Conservation (phyloP, 225 moss, liverwort and hornwort genomes). For the Rhytidiadelphus loreus region DNA sequence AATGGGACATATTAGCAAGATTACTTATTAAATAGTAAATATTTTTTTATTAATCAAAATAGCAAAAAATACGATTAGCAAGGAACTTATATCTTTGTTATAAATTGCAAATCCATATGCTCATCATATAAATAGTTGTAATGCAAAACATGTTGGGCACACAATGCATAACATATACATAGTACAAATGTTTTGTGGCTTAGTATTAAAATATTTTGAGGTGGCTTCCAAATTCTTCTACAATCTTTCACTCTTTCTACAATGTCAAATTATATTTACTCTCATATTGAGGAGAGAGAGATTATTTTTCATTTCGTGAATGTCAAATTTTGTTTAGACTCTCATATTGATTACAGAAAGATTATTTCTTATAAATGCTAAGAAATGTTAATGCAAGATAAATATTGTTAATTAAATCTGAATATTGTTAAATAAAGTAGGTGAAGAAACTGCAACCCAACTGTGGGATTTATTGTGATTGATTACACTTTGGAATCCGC, state of each 20-base stretch:
- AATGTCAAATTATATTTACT: neutral
- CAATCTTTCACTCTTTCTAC: neutral
- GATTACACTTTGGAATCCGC: too few species aligned
- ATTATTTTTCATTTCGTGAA: neutral
- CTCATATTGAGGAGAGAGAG: neutral
- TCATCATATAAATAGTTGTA: neutral
- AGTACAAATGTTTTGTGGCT: neutral
- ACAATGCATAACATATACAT: neutral
- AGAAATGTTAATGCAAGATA: neutral
- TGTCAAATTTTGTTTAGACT: neutral
- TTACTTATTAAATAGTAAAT: neutral
- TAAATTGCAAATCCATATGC: neutral
- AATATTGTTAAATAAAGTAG: neutral
- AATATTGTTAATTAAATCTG: neutral
- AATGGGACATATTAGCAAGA: neutral
- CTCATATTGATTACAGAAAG: neutral
- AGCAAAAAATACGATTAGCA: too few species aligned
- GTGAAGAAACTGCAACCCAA: too few species aligned
- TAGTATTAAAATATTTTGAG: neutral
- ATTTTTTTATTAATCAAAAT: neutral
- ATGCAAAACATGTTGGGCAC: neutral
- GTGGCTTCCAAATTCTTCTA: neutral
- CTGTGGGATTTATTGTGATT: too few species aligned
- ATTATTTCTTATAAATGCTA: neutral
- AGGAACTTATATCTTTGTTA: neutral